Conservation (phyloP, 163 green algal genomes). For the Chlamydomonas reinhardtii region DNA sequence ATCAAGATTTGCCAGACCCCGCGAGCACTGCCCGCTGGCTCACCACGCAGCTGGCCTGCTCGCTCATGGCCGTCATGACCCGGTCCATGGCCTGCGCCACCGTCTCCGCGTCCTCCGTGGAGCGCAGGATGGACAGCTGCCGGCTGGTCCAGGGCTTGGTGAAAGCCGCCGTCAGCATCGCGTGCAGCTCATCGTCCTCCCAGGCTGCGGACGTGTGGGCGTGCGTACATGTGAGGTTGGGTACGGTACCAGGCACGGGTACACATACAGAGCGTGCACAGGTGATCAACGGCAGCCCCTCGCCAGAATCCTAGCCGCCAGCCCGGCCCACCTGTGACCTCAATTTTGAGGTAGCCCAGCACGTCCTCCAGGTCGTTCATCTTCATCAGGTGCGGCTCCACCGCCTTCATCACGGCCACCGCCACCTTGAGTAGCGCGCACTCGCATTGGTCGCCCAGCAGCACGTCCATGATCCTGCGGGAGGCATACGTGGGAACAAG, state of each 20-base stretch:
- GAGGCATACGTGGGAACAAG: no score
- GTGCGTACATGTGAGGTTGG: no score
- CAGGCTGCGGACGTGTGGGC: slow-evolving; percentile 1
- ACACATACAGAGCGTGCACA: no score
- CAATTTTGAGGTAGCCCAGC: slow-evolving; percentile 66
- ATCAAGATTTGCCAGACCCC: not conserved
- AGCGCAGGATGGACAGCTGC: slow-evolving; percentile 56
- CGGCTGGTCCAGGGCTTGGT: slow-evolving; percentile 48
- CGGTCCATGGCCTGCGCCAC: slow-evolving; percentile 64
- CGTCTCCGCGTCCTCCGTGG: slow-evolving; percentile 55
- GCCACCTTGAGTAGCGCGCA: slow-evolving; percentile 67
- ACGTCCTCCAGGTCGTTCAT: slow-evolving; percentile 89
- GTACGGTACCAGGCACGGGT: no score
- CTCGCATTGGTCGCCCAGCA: slow-evolving; percentile 74
- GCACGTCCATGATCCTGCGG: slow-evolving; percentile 83
- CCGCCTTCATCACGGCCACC: slow-evolving; percentile 75
- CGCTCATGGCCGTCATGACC: slow-evolving; percentile 34
- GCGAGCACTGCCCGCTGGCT: no score
- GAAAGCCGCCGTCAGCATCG: slow-evolving; percentile 62
- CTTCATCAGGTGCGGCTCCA: slow-evolving; percentile 72
- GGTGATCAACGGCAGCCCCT: no score
- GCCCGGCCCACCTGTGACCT: slow-evolving; percentile 45
- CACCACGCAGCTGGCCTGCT: slow-evolving; percentile 15
- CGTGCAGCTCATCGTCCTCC: slow-evolving; percentile 54
- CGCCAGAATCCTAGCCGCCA: no score